A percentile compares a stretch with the other conserved stretches of the same genome.
Evolutionary conservation across 345 rosid species (phyloP).

Genomic region (Reutealis trisperma): DNA sequence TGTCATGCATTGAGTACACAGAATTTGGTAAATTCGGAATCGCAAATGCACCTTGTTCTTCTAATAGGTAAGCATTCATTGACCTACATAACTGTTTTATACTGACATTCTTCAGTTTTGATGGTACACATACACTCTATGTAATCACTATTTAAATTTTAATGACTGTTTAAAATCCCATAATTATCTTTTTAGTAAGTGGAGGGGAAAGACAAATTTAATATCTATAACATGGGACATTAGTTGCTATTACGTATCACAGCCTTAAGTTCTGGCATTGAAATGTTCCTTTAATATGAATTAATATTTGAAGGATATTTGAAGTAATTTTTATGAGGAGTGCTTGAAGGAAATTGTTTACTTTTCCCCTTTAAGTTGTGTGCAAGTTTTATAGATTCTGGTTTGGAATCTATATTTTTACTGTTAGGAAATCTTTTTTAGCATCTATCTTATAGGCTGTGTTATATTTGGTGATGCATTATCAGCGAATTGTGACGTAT

Average conservation of each 20-base stretch:
- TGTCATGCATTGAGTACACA: conserved; percentile 92
- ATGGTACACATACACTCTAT: neutral
- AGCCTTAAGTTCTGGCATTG: neutral
- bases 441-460: neutral
- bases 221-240: neutral
- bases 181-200: neutral
- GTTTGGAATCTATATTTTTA: neutral
- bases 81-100: neutral
- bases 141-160: neutral
- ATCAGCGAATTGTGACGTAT: neutral
- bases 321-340: neutral
- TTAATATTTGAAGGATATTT: neutral
- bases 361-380: neutral
- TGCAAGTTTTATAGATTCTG: neutral
- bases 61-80: conserved; percentile 39
- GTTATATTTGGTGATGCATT: neutral
- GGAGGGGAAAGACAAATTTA: neutral
- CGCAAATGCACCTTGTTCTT: conserved; percentile 37
- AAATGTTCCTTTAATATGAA: neutral
- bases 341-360: neutral
- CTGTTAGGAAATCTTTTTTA: neutral
- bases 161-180: neutral
- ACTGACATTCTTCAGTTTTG: neutral
- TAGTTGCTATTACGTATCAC: neutral
- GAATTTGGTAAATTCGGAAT: conserved; percentile 84